These are phyloP conservation scores for Botrytis galanthina DNA, from an alignment of 2,329 filamentous ascomycete species.

Conservation along the genomic window DNA sequence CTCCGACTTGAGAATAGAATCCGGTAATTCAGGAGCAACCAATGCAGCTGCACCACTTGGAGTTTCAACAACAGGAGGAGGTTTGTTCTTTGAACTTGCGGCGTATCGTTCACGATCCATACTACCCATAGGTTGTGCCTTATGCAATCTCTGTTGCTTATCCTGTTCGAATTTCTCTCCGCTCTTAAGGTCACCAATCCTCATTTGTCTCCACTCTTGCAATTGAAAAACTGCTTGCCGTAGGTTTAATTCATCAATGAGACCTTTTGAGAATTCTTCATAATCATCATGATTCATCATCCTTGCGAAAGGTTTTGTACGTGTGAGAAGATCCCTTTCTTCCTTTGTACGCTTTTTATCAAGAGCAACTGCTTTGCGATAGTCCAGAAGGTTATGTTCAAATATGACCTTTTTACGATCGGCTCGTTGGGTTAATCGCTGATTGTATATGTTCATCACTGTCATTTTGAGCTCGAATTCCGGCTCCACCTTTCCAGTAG, in stretches of 20 bases:
- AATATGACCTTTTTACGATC: conserved; percentile 97
- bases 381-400: conserved; percentile 90
- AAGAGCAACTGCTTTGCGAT: conserved; percentile 80
- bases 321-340: conserved; percentile 85
- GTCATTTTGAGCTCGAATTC: conserved; percentile 98
- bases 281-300: conserved; percentile 97
- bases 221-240: conserved; percentile 85
- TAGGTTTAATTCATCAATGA: conserved; percentile 88
- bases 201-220: conserved; percentile 87
- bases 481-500: conserved; percentile 82
- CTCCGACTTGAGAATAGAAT: conserved; percentile 40
- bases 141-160: conserved; percentile 73
- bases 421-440: conserved; percentile 81
- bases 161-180: conserved; percentile 93
- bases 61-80: conserved; percentile 61
- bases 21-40: conserved; percentile 73
- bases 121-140: conserved; percentile 68
- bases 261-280: conserved; percentile 76
- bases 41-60: conserved; percentile 73
- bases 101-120: conserved; percentile 81
- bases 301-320: conserved; percentile 90
- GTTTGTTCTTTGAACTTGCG: conserved; percentile 65
- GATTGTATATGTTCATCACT: conserved; percentile 98
- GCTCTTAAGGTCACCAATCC: conserved; percentile 78
- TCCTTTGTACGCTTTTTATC: conserved; percentile 98